Evolutionary conservation across 495 filamentous ascomycete genomes (phyloP).

Genomic region (Apodospora peruviana): DNA sequence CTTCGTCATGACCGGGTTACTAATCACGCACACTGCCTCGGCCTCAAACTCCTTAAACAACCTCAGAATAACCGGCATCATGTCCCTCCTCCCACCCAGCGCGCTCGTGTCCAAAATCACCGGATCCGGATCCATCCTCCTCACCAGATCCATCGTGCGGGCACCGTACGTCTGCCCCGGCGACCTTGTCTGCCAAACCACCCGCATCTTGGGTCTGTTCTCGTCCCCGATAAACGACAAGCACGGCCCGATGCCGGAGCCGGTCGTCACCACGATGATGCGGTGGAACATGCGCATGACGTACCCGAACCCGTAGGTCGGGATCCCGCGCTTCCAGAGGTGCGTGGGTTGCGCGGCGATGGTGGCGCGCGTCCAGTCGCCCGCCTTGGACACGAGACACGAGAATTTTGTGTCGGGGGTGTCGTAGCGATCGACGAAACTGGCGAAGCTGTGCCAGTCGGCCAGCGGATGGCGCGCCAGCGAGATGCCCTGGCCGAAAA

Average conservation of each 20-base stretch:
- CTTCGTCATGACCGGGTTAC: constrained; percentile 60
- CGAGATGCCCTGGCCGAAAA: constrained; percentile 42
- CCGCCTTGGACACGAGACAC: constrained; percentile 58
- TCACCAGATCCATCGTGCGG: constrained; percentile 34
- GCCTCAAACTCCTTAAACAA: constrained; percentile 53
- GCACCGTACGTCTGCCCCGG: constrained; percentile 39
- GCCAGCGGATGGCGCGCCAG: constrained; percentile 53
- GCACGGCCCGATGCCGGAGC: constrained; percentile 64
- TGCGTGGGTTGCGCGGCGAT: constrained; percentile 49
- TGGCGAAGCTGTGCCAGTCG: constrained; percentile 80
- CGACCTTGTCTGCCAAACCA: constrained; percentile 44
- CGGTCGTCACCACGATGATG: constrained; percentile 63
- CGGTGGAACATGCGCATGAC: constrained; percentile 55
- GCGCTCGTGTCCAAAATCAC: constrained; percentile 39
- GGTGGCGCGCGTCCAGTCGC: constrained; percentile 58
- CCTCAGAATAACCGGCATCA: constrained; percentile 48
- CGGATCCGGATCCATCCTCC: constrained; percentile 31
- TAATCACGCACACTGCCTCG: constrained; percentile 68
- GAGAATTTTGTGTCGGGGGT: constrained; percentile 43
- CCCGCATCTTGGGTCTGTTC: constrained; percentile 21
- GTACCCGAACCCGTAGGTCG: constrained; percentile 57
- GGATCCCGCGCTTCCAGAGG: constrained; percentile 49
- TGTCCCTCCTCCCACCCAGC: constrained; percentile 29
- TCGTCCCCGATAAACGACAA: constrained; percentile 36
- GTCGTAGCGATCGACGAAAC: constrained; percentile 51